Evolutionary conservation across 495 filamentous ascomycete species (phyloP).

Genomic region (Aspergillus biplanus): DNA sequence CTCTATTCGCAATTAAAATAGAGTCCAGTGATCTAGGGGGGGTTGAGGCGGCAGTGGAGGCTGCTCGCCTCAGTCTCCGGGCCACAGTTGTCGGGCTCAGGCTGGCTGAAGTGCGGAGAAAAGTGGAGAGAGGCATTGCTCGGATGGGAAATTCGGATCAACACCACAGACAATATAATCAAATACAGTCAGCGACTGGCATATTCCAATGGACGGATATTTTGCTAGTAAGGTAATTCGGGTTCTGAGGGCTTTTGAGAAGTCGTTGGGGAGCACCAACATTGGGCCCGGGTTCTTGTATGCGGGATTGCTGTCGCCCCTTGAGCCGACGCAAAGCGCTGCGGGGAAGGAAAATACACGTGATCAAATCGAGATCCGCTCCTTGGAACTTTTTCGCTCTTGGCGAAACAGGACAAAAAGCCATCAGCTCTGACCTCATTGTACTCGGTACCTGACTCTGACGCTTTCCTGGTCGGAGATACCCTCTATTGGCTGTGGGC

Average conservation of each 20-base stretch:
- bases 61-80: conserved; percentile 39
- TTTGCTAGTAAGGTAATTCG: no score
- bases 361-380: conserved; percentile 26
- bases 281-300: conserved; percentile 10
- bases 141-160: conserved; percentile 16
- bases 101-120: conserved; percentile 53
- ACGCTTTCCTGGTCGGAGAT: not conserved
- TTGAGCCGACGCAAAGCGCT: conserved; percentile 51
- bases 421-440: conserved; percentile 20
- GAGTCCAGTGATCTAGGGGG: conserved; percentile 66
- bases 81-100: conserved; percentile 37
- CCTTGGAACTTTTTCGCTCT: conserved; percentile 19
- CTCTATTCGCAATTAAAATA: conserved; percentile 93
- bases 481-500: conserved; percentile 11
- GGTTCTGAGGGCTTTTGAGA: not conserved
- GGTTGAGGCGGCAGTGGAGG: conserved; percentile 37
- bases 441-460: not conserved
- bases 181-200: conserved; percentile 19
- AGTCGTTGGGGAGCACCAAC: conserved; percentile 1
- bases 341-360: conserved; percentile 41
- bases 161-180: conserved; percentile 13
- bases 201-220: conserved; percentile 21
- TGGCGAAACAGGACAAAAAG: conserved; percentile 16
- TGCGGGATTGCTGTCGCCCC: conserved; percentile 5
- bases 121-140: conserved; percentile 47